Base-by-base conservation (phyloP, 192 early-diverging fungal species). In the Gamsiella multidivaricata region DNA sequence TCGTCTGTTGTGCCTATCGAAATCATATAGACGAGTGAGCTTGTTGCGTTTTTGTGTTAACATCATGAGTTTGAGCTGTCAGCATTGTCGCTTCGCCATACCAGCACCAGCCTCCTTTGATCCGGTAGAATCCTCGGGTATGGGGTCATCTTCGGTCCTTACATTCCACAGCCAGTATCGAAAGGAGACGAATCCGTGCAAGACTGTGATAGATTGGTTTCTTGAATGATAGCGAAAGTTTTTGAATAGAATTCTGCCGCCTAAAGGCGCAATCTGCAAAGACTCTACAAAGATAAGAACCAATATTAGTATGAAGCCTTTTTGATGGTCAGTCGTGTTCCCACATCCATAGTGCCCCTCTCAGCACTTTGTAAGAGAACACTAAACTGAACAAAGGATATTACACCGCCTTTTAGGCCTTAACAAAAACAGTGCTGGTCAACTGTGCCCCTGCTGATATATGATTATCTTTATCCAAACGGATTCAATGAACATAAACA, bases 231-330 rank as follows among this genome's bases (percentile, higher is more conserved):
- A 92, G 31, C 89, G 82, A 37, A 95, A 76, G 65, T 94, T 93
- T 53, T 86, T 88, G 82, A 95, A 95, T 22, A 93, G 83, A 34
- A 95, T 83, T 57, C 89, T 86, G 18, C 92, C 94, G 26, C 88
- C 90, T 20, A 95, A 73, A 1, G 90, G 83, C 1, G 91, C 85
- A 34, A 94, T 79, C 28, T 88, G 82, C 18, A 95, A 45, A 5
- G 94, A 92, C 32, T 91, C 91, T 93, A 61, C 36, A n/a, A 54
- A 53, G 2, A 53, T 6, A 22, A 46, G 28, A 28, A 46, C 22
- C 31, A 26, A 60, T 1, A 60, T 46, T n/a, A 6, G 17, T 5
- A 10, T 9, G 10, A 7, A 41, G 39, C 39, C 39, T 10, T 41
- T 41, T 41, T 41, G 8, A 7, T 41, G 39, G n/a, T n/a, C n/a